Percentiles rank a stretch among this genome's conserved stretches.
Evolutionary conservation across 108 stramenopile genomes (phyloP).

Genomic region (Pseudonitzschia delicatissima): DNA sequence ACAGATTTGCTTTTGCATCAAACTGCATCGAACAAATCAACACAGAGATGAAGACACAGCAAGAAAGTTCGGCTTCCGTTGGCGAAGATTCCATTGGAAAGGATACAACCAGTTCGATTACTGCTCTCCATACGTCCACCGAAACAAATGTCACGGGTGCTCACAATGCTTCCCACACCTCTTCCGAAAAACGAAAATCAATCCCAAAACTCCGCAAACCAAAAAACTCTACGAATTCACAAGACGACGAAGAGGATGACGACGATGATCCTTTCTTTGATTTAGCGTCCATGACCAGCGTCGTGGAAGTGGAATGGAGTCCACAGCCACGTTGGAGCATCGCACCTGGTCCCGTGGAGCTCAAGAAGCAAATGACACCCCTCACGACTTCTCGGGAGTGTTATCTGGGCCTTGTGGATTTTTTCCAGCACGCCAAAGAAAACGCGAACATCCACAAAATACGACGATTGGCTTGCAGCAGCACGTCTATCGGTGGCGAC

Average conservation of each 20-base stretch:
- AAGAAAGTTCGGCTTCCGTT: too few species aligned
- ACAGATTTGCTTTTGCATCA: too few species aligned
- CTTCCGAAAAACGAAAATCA: too few species aligned
- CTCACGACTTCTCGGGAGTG: constrained; percentile 10
- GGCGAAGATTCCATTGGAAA: too few species aligned
- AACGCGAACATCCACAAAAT: neutral
- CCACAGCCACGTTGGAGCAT: constrained; percentile 4
- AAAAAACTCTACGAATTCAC: neutral
- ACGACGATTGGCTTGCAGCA: neutral
- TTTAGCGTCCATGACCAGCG: neutral
- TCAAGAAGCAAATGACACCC: neutral
- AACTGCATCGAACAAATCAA: too few species aligned
- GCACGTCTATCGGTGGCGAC: constrained; percentile 33
- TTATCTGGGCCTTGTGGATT: constrained; percentile 16
- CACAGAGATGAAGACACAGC: too few species aligned
- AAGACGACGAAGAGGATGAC: neutral
- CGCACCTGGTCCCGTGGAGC: neutral
- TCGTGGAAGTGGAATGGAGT: neutral
- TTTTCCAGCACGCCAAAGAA: constrained; percentile 19
- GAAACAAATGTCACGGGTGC: too few species aligned
- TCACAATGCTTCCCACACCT: too few species aligned
- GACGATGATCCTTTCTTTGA: neutral
- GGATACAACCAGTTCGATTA: too few species aligned
- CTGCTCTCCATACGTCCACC: too few species aligned
- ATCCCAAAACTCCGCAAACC: too few species aligned